Evolutionary conservation across 192 early-diverging fungal species (phyloP).

Genomic region (Phlyctochytrium arcticum): DNA sequence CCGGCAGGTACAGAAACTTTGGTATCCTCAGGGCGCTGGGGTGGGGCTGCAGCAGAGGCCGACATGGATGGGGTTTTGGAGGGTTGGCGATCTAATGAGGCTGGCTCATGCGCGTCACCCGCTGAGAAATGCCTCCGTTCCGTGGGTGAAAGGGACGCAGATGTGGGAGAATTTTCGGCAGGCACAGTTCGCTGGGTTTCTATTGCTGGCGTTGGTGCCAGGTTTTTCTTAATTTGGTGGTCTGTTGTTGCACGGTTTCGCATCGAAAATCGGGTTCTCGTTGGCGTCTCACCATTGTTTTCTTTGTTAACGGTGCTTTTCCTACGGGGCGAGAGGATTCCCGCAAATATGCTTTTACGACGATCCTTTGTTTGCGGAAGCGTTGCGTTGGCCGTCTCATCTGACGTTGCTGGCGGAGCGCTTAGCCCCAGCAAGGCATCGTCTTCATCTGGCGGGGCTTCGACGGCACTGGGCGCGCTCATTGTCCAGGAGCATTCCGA

Average conservation of each 20-base stretch:
- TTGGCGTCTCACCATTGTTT: neutral
- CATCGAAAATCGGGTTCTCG: neutral
- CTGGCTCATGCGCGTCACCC: neutral
- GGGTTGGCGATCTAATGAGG: neutral
- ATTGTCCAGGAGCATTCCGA: constrained; percentile 35
- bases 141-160: neutral
- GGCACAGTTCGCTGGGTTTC: neutral
- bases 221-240: neutral
- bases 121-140: constrained; percentile 4
- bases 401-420: neutral
- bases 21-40: neutral
- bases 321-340: constrained; percentile 2
- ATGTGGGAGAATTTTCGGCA: neutral
- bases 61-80: constrained; percentile 8
- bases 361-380: neutral
- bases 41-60: constrained; percentile 5
- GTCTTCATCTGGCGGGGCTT: constrained; percentile 25
- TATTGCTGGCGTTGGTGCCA: neutral
- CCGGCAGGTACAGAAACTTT: constrained; percentile 33
- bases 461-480: constrained; percentile 28
- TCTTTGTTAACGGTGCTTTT: constrained; percentile 1
- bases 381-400: neutral
- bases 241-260: neutral
- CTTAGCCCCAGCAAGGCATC: no score
- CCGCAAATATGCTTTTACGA: constrained; percentile 3